Evolutionary conservation across 495 filamentous ascomycete genomes (phyloP).

Genomic region (Penicillium cosmopolitanum): DNA sequence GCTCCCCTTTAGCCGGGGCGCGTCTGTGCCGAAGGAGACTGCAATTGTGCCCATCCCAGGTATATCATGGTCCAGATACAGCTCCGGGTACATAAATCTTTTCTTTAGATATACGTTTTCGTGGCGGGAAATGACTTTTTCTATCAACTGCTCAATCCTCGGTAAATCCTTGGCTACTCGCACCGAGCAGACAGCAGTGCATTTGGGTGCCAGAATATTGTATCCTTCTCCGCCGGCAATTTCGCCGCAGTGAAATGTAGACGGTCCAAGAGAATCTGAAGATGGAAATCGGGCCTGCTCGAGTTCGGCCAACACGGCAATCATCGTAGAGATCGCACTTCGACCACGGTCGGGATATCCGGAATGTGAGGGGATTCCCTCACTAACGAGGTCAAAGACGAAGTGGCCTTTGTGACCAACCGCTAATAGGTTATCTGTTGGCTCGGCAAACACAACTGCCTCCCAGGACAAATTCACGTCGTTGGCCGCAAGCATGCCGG

Average conservation of each 20-base stretch:
- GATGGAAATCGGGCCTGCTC: constrained; percentile 25
- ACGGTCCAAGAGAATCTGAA: constrained; percentile 17
- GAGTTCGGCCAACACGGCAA: constrained; percentile 61
- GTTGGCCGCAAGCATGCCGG: constrained; percentile 64
- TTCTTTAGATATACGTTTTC: constrained; percentile 20
- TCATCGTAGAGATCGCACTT: constrained; percentile 69
- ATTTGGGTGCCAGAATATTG: constrained; percentile 24
- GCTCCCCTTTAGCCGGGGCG: constrained; percentile 51
- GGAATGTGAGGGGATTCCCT: constrained; percentile 64
- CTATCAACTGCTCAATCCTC: constrained; percentile 20
- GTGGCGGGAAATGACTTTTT: constrained; percentile 16
- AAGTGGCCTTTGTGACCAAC: constrained; percentile 75
- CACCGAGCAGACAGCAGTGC: constrained; percentile 26
- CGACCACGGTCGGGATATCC: constrained; percentile 79
- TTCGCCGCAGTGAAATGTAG: constrained; percentile 26
- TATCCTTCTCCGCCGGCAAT: constrained; percentile 26
- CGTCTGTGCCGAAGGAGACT: constrained; percentile 84
- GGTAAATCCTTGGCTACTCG: constrained; percentile 25
- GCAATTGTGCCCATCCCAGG: constrained; percentile 69
- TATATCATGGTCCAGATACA: constrained; percentile 62
- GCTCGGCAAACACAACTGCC: constrained; percentile 72
- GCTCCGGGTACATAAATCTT: constrained; percentile 25
- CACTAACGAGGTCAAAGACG: constrained; percentile 56
- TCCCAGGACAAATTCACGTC: constrained; percentile 47
- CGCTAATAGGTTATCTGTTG: constrained; percentile 76